phyloP scores from a whole-genome alignment of 108 stramenopile genomes.

The Aurantiochytrium sp. region DNA sequence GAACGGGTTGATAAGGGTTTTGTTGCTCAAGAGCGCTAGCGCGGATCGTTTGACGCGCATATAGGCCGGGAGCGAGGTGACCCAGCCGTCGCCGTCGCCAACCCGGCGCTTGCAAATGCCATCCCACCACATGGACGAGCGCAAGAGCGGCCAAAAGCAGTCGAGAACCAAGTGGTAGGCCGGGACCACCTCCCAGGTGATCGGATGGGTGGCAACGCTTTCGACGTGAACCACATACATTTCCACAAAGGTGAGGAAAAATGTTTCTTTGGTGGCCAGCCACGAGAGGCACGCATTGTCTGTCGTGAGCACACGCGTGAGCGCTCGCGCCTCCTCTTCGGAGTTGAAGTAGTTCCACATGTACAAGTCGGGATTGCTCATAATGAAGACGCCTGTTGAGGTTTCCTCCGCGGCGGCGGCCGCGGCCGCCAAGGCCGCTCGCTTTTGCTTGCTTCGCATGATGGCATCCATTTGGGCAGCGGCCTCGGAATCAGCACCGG shows the following conservation, averaged over 20 bases:
- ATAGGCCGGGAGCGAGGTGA: background rate
- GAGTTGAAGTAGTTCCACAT: conserved; percentile 16
- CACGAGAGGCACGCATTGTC: background rate
- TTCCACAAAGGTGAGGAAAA: conserved; percentile 3
- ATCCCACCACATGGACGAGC: conserved; percentile 18
- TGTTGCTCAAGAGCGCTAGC: conserved; percentile 12
- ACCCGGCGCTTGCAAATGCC: conserved; percentile 2
- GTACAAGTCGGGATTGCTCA: background rate
- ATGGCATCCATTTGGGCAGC: background rate
- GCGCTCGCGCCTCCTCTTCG: background rate
- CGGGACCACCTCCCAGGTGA: background rate
- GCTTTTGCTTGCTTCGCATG: background rate
- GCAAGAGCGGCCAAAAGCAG: conserved; percentile 8
- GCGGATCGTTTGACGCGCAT: conserved; percentile 1
- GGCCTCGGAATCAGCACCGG: background rate
- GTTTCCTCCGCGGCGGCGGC: background rate
- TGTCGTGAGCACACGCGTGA: background rate
- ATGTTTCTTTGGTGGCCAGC: background rate
- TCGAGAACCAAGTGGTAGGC: background rate
- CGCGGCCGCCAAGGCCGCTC: background rate
- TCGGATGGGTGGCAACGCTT: background rate
- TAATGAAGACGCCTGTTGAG: background rate
- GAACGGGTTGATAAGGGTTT: background rate
- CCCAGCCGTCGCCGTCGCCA: conserved; percentile 4
- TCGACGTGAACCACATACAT: conserved; percentile 4